A percentile compares a stretch with the other conserved stretches of the same genome.
Conservation (phyloP, 2,329 filamentous ascomycete genomes). For the Parastagonospora nodorum region DNA sequence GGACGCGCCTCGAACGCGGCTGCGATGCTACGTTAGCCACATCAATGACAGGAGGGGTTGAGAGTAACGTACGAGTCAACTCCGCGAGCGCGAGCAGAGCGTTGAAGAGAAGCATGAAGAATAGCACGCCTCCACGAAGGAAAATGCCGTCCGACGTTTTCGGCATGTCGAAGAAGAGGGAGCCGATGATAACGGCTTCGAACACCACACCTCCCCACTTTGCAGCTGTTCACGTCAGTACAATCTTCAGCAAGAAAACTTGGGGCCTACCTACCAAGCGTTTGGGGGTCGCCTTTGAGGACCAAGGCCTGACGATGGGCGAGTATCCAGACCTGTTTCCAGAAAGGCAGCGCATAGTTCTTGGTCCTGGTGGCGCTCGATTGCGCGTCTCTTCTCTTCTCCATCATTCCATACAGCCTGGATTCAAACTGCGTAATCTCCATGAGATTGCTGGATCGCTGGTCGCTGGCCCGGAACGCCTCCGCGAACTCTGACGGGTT, state of each 20-base stretch:
- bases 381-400: neutral
- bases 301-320: neutral
- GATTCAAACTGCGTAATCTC: neutral
- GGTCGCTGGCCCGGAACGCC: constrained; percentile 57
- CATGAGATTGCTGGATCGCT: constrained; percentile 31
- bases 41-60: neutral
- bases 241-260: neutral
- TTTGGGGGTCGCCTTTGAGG: neutral
- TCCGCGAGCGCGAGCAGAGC: constrained; percentile 67
- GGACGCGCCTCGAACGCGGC: constrained; percentile 65
- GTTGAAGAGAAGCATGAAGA: constrained; percentile 67
- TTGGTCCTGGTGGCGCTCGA: neutral
- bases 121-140: constrained; percentile 66
- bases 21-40: constrained; percentile 46
- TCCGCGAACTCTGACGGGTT: constrained; percentile 54
- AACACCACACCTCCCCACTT: neutral
- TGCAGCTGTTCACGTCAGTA: neutral
- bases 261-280: neutral
- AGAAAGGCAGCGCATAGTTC: constrained; percentile 1
- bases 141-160: constrained; percentile 65
- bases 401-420: neutral
- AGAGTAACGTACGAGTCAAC: constrained; percentile 51
- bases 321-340: neutral
- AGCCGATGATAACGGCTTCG: constrained; percentile 57
- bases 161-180: constrained; percentile 69